Evolutionary conservation across 306 rosid species (phyloP).

Genomic region (Pyrus bretschneideri): DNA sequence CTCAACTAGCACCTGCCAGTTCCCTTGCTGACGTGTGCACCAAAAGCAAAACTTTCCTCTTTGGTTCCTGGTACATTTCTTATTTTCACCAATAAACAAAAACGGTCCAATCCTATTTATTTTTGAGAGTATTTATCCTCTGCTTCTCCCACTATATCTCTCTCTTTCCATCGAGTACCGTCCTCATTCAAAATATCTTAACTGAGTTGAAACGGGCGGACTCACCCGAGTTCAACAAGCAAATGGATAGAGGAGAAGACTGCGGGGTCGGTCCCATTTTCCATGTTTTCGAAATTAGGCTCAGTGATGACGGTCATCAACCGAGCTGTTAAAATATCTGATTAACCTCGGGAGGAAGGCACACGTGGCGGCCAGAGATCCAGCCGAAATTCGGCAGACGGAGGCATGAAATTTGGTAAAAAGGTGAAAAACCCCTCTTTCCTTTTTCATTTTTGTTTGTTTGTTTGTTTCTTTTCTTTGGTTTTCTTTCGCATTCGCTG

Average conservation of each 20-base stretch:
- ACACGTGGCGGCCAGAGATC: background rate
- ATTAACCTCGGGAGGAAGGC: background rate
- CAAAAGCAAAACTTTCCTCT: too few species aligned
- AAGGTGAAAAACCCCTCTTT: background rate
- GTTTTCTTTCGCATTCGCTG: background rate
- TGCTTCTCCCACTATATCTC: background rate
- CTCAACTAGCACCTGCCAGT: background rate
- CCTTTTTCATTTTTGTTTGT: too few species aligned
- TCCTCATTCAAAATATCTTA: background rate
- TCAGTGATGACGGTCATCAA: background rate
- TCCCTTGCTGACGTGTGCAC: background rate
- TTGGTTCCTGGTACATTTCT: background rate
- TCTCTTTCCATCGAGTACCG: background rate
- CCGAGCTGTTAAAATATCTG: background rate
- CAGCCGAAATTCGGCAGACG: background rate
- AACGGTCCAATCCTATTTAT: too few species aligned
- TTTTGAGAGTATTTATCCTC: background rate
- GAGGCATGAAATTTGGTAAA: background rate
- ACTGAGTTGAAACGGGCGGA: background rate
- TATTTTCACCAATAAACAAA: background rate
- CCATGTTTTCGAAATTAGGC: background rate
- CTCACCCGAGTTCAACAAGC: background rate
- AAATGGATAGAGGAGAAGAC: background rate
- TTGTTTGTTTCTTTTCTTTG: too few species aligned
- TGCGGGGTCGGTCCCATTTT: background rate